These are phyloP conservation scores for Petunia hybrid DNA, from an alignment of 305 asterid species.

Conservation along the genomic window DNA sequence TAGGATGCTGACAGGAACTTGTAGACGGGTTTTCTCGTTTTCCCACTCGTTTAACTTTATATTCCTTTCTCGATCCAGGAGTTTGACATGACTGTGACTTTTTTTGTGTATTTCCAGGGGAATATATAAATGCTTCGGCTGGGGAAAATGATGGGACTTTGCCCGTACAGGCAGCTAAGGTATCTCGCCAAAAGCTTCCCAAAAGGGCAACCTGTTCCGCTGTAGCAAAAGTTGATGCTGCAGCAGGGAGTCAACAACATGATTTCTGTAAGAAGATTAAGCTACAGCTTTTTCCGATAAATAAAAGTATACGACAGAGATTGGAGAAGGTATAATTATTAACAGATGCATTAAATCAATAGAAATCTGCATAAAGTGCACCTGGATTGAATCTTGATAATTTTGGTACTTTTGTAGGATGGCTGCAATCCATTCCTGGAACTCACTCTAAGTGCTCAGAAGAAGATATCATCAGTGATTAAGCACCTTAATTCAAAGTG, in stretches of 20 bases:
- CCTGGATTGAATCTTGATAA: conserved; percentile 19
- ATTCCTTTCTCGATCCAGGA: neutral
- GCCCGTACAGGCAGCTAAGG: conserved; percentile 30
- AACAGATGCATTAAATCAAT: conserved; percentile 20
- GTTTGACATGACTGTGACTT: conserved; percentile 6
- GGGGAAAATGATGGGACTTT: conserved; percentile 30
- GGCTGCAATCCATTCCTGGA: conserved; percentile 89
- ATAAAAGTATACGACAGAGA: conserved; percentile 56
- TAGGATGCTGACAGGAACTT: conserved; percentile 33
- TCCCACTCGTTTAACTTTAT: neutral
- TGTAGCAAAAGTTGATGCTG: conserved; percentile 41
- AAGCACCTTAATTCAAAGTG: conserved; percentile 83
- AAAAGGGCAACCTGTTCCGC: conserved; percentile 34
- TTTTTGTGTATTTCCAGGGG: conserved; percentile 35
- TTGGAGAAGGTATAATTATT: conserved; percentile 67
- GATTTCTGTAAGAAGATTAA: conserved; percentile 63
- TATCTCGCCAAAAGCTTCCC: conserved; percentile 35
- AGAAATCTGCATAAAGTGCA: conserved; percentile 22
- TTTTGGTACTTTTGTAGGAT: conserved; percentile 56
- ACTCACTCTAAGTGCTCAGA: conserved; percentile 71
- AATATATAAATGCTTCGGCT: conserved; percentile 27
- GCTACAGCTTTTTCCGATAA: conserved; percentile 86
- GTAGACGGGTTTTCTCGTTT: conserved; percentile 14
- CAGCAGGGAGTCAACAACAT: conserved; percentile 45
- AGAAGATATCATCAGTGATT: conserved; percentile 83